A percentile compares a stretch with the other conserved stretches of the same genome.
Conservation (phyloP, 257 asterid genomes). For the Forsythia viridissima region DNA sequence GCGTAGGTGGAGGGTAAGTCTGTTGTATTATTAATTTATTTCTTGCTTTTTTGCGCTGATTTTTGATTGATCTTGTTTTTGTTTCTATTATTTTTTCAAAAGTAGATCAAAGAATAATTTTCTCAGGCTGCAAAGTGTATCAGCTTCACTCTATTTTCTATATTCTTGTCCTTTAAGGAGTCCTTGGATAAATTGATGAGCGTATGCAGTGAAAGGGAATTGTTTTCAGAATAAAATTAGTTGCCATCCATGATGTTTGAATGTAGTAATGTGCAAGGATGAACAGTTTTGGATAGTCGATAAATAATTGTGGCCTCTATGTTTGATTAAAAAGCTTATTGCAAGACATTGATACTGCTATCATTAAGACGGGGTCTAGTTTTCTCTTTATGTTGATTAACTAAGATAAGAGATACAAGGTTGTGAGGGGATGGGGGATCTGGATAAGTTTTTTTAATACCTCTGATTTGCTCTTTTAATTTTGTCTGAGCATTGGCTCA, state of each 20-base stretch:
- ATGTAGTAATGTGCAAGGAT: background rate
- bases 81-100: background rate
- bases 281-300: background rate
- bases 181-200: background rate
- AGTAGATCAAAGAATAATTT: background rate
- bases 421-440: background rate
- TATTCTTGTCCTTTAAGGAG: background rate
- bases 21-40: background rate
- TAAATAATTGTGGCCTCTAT: too few relatives aligned
- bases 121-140: background rate
- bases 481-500: background rate
- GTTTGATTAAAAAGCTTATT: too few relatives aligned
- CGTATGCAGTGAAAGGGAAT: background rate
- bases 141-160: background rate
- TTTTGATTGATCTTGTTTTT: background rate
- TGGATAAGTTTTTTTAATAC: background rate
- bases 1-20: slow-evolving; percentile 86
- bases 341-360: too few relatives aligned
- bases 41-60: background rate
- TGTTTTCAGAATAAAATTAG: background rate
- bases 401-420: background rate
- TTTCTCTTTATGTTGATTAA: too few relatives aligned
- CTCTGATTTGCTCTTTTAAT: background rate
- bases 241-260: background rate
- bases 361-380: too few relatives aligned